Conservation (phyloP, 352 stramenopile species). For the Pythium monospermum region DNA sequence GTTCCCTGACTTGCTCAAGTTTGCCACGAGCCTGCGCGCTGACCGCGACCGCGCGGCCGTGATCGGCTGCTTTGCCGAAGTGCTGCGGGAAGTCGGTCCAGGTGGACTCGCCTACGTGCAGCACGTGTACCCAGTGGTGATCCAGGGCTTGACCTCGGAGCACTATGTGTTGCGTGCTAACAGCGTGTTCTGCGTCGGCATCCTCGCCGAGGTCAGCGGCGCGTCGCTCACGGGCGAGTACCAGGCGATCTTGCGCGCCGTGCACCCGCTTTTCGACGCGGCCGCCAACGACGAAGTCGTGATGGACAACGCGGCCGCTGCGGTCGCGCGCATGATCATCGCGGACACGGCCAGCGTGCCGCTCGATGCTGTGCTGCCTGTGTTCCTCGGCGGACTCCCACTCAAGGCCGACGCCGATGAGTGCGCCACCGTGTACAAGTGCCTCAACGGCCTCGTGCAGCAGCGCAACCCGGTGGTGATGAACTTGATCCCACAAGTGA, state of each 20-base stretch:
- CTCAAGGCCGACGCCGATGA: slow-evolving; percentile 97
- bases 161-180: slow-evolving; percentile 94
- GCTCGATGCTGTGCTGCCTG: slow-evolving; percentile 91
- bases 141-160: slow-evolving; percentile 87
- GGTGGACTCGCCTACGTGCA: slow-evolving; percentile 80
- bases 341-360: slow-evolving; percentile 70
- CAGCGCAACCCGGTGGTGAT: slow-evolving; percentile 82
- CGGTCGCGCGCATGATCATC: slow-evolving; percentile 93
- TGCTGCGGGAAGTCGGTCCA: slow-evolving; percentile 89
- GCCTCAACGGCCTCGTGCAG: slow-evolving; percentile 90
- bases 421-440: slow-evolving; percentile 94
- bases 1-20: slow-evolving; percentile 88
- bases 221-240: slow-evolving; percentile 81
- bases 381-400: slow-evolving; percentile 90
- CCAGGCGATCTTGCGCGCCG: slow-evolving; percentile 86
- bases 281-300: slow-evolving; percentile 84
- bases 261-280: slow-evolving; percentile 90
- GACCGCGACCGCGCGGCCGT: slow-evolving; percentile 91
- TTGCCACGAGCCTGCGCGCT: slow-evolving; percentile 87
- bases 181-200: slow-evolving; percentile 93
- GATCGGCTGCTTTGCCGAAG: slow-evolving; percentile 93
- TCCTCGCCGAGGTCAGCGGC: slow-evolving; percentile 85
- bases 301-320: slow-evolving; percentile 91
- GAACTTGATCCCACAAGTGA: slow-evolving; percentile 62
- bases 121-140: slow-evolving; percentile 88